Evolutionary conservation across 495 filamentous ascomycete species (phyloP).

Genomic region (Penicillium subrubescens): DNA sequence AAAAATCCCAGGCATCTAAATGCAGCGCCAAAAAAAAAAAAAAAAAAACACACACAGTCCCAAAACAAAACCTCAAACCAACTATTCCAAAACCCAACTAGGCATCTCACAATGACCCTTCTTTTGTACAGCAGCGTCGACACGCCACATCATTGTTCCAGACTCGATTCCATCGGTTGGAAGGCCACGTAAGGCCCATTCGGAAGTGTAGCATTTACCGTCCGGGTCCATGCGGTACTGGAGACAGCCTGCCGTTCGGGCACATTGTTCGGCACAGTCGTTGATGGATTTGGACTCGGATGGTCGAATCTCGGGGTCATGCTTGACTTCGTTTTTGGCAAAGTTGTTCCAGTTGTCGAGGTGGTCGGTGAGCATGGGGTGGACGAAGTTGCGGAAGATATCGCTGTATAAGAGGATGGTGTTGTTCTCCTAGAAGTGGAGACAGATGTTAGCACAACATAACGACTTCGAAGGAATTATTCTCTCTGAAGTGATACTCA

Average conservation of each 20-base stretch:
- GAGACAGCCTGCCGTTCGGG: constrained; percentile 35
- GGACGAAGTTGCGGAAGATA: constrained; percentile 29
- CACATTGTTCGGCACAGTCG: constrained; percentile 42
- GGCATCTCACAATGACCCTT: constrained; percentile 23
- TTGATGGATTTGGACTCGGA: constrained; percentile 23
- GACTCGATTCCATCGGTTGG: constrained; percentile 18
- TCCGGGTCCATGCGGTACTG: constrained; percentile 39
- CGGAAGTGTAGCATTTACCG: constrained; percentile 33
- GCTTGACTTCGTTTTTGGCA: constrained; percentile 13
- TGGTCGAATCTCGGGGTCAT: constrained; percentile 8
- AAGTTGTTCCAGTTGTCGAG: constrained; percentile 37
- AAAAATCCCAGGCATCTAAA: neutral
- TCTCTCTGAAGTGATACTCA: neutral
- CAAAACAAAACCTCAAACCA: neutral
- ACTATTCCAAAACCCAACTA: constrained; percentile 9
- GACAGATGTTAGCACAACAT: neutral
- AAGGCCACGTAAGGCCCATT: constrained; percentile 19
- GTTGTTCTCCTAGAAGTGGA: constrained; percentile 16
- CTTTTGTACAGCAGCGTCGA: constrained; percentile 24
- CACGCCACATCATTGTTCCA: constrained; percentile 36
- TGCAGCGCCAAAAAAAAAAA: neutral
- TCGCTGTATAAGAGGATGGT: constrained; percentile 24
- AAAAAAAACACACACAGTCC: neutral
- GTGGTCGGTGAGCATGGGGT: constrained; percentile 19
- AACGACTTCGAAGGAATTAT: neutral